Conservation (phyloP, 2,329 filamentous ascomycete genomes). For the Fusarium sp. region DNA sequence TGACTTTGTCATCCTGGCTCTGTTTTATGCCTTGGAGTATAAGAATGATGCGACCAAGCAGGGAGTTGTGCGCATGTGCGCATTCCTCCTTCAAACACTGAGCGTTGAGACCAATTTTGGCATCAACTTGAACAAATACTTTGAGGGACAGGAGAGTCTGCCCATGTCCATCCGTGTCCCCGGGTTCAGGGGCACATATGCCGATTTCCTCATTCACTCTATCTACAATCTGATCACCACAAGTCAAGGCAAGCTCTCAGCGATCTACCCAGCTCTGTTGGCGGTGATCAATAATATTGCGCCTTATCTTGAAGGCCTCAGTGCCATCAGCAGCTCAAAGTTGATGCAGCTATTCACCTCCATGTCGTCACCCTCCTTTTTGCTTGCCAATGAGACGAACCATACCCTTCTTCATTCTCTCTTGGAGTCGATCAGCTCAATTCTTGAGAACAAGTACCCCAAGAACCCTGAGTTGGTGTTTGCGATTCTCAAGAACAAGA, state of each 20-base stretch:
- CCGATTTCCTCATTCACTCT: constrained; percentile 94
- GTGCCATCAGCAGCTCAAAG: constrained; percentile 80
- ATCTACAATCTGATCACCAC: constrained; percentile 92
- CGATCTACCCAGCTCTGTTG: constrained; percentile 90
- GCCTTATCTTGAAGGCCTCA: constrained; percentile 83
- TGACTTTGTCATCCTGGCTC: constrained; percentile 89
- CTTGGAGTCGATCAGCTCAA: constrained; percentile 88
- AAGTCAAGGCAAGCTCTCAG: constrained; percentile 89
- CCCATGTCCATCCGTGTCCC: constrained; percentile 83
- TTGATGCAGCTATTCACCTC: constrained; percentile 89
- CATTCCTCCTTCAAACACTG: constrained; percentile 95
- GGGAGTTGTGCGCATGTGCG: constrained; percentile 94
- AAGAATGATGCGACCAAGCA: constrained; percentile 88
- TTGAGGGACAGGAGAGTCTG: constrained; percentile 89
- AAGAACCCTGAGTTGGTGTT: constrained; percentile 86
- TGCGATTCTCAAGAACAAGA: constrained; percentile 81
- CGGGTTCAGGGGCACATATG: constrained; percentile 90
- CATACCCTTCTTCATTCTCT: constrained; percentile 83
- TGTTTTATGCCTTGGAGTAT: constrained; percentile 94
- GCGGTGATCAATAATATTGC: constrained; percentile 95
- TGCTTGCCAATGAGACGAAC: constrained; percentile 93
- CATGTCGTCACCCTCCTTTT: constrained; percentile 93
- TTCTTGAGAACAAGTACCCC: constrained; percentile 88
- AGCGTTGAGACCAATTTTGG: constrained; percentile 95
- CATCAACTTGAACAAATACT: constrained; percentile 87